Conservation (phyloP, 495 filamentous ascomycete genomes). For the Mycothermus thermophilus region DNA sequence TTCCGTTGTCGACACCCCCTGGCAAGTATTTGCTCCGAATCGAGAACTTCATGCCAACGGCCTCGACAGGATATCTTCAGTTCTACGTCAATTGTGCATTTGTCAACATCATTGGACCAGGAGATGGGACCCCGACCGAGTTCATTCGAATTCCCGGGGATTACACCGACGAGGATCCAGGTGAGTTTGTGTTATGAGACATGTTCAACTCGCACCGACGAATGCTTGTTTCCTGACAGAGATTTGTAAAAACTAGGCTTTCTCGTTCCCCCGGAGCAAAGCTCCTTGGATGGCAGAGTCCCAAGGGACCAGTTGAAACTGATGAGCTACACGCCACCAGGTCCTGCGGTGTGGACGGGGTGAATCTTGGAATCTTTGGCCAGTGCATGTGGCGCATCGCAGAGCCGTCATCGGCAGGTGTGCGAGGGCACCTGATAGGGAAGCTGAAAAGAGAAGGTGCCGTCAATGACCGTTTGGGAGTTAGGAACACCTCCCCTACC, state of each 20-base stretch:
- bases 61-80: conserved; percentile 2
- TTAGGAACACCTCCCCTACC: too few species aligned
- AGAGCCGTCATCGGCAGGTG: too few species aligned
- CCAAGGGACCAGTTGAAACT: conserved; percentile 4
- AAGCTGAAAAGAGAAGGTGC: too few species aligned
- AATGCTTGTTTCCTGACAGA: not conserved
- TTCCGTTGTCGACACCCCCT: conserved; percentile 21
- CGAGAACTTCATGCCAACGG: conserved; percentile 26
- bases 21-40: conserved; percentile 36
- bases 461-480: too few species aligned
- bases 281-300: not conserved
- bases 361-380: too few species aligned
- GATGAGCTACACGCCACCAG: conserved; percentile 10
- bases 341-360: conserved; percentile 10
- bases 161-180: conserved; percentile 8
- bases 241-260: too few species aligned
- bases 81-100: conserved; percentile 13
- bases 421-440: too few species aligned
- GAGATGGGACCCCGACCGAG: conserved; percentile 2
- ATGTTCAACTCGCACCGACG: not conserved
- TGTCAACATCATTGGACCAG: conserved; percentile 8
- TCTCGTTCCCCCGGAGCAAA: conserved; percentile 2
- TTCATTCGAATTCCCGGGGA: conserved; percentile 10
- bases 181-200: not conserved
- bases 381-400: too few species aligned